Evolutionary conservation across 129 eudicot genomes (phyloP), one percentile per base, ranked within the genome.

Genomic region (Erigeron canadensis): DNA sequence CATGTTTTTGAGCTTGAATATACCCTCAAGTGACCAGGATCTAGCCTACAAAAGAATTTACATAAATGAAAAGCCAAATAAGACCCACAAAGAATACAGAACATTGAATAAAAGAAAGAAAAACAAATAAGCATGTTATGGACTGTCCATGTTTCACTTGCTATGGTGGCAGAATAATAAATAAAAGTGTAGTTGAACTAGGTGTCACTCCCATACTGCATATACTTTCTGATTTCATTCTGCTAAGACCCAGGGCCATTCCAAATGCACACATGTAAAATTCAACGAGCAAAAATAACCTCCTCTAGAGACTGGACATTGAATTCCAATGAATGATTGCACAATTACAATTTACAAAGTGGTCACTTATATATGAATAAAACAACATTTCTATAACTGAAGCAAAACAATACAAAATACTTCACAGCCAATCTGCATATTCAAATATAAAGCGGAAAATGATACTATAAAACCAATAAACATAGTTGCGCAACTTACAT

Each of bases 21-120:
- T 75, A 48, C 90, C 95, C 80, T 93, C 92, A 51, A 85, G 55
- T 17, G 92, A 81, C 91, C 92, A 89, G 8, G 95, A 78, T 79
- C 96, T 87, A 80, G 90, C 92, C 98, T 93, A 79, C 75, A 83
- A 74, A 81, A 60, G 37, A 34, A 77, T 10, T 56, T 63, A 6
- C 42, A 16, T 55, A 41, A 8, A 46, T 46, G 71, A 50, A 15
- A 48, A 16, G 42, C 18, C 6, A 58, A 8, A 5, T 58, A 15
- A 15, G 56, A 50, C 56, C 56, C 19, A 5, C 56, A 50, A 50
- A 5, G 55, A 17, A 48, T 17, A 11, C 11, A n/a, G 41, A 23
- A 11, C 15, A 8, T 58, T 23, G 38, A 22, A 23, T 58, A 34
- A 10, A 19, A 10, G 2, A 23, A 58, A 58, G 13, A 23, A 58